Evolutionary conservation across 495 filamentous ascomycete species (phyloP).

Genomic region (Ascobolus immersus): DNA sequence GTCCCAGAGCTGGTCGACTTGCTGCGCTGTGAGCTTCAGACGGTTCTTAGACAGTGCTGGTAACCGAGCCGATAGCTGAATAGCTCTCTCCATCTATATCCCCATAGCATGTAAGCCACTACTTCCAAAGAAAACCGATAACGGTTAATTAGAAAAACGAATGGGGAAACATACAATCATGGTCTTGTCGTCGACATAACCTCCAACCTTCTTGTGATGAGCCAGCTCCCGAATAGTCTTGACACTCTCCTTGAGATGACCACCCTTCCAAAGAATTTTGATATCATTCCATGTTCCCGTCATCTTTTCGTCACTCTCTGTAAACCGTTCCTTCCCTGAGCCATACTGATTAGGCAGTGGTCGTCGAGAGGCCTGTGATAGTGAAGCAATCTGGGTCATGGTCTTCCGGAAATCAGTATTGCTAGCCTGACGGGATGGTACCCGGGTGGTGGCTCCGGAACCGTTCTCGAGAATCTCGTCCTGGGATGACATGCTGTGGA

Average conservation of each 20-base stretch:
- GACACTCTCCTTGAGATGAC: constrained; percentile 25
- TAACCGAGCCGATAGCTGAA: constrained; percentile 42
- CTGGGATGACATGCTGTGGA: no score
- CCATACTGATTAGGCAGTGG: constrained; percentile 43
- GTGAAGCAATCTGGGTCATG: constrained; percentile 9
- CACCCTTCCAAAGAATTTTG: constrained; percentile 25
- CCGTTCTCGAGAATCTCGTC: no score
- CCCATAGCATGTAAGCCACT: background rate
- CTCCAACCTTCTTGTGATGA: constrained; percentile 27
- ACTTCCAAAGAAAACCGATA: background rate
- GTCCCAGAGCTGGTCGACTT: constrained; percentile 39
- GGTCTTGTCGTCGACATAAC: constrained; percentile 46
- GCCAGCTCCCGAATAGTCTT: constrained; percentile 29
- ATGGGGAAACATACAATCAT: constrained; percentile 15
- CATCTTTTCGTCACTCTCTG: constrained; percentile 19
- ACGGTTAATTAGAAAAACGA: no score
- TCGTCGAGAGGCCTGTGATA: constrained; percentile 36
- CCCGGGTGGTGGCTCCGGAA: no score
- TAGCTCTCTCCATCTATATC: constrained; percentile 40
- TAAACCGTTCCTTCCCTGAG: constrained; percentile 29
- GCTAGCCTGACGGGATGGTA: no score
- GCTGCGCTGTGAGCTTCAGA: constrained; percentile 28
- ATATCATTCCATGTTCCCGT: constrained; percentile 38
- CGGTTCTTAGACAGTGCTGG: constrained; percentile 29
- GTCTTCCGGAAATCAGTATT: no score